Evolutionary conservation across 495 filamentous ascomycete species (phyloP), one percentile per base, ranked within the genome.

Genomic region (Tuber calosporum): DNA sequence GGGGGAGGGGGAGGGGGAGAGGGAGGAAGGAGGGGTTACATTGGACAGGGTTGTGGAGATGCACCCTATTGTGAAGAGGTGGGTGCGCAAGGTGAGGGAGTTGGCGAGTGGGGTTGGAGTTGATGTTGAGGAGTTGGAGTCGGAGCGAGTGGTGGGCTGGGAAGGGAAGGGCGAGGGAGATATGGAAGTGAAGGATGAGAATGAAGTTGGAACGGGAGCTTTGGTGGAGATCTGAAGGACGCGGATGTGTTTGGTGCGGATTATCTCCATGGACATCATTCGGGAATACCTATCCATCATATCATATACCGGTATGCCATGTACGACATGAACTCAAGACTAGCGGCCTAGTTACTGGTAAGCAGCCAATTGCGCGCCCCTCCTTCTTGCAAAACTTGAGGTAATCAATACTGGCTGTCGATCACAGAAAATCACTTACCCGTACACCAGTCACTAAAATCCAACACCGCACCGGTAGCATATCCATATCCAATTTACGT

Each of bases 41-140:
- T 86, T 88, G 71, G 76, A 82, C 67, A 85, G 87, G 72, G 85
- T 91, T 38, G 89, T 87, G 3, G 84, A 80, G 30, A 84, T 85
- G 42, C 90, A 91, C 80, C 90, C 90, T 36, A 40, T 90, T 58
- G 72, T 91, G 38, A 76, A 39, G 75, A 87, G 84, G 78, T 91
- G 90, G 90, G 81, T 80, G 34, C 73, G 67, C 30, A 80, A 84
- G 20, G 82, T 88, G 4, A 68, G 80, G 13, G 78, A 77, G 15
- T 84, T 89, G 79, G 83, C 83, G 34, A 72, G 3, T 58, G 78
- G 82, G 77, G 82, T 72, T 68, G 83, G 83, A 73, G 70, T 83
- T 43, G 81, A 80, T 2, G 83, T 83, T 81, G 79, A 80, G 69
- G 79, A 76, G 75, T 75, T 75, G 71, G 74, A 20, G 37, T 68